Evolutionary conservation across 2,329 filamentous ascomycete genomes (phyloP).

Genomic region (Aspergillus carbonarius): DNA sequence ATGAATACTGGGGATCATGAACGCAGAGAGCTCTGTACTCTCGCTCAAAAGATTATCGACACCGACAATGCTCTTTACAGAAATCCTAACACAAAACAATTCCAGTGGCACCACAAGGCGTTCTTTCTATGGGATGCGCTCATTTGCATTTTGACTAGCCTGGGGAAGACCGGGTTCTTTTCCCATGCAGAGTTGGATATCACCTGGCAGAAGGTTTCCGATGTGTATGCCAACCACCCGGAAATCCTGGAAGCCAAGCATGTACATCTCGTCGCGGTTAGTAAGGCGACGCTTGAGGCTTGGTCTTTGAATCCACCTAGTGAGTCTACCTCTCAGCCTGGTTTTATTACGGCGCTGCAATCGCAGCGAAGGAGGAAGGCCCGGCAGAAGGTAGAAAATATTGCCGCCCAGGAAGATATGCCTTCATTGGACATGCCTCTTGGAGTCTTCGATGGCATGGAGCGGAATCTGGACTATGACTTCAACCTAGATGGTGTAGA

Average conservation of each 20-base stretch:
- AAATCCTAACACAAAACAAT: conserved; percentile 37
- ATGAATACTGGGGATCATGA: conserved; percentile 23
- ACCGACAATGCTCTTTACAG: conserved; percentile 37
- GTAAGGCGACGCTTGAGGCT: conserved; percentile 8
- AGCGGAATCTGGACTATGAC: no score
- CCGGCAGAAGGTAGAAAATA: no score
- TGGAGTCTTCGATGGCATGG: no score
- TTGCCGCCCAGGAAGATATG: no score
- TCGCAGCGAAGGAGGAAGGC: no score
- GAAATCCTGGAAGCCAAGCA: neutral
- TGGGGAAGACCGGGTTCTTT: conserved; percentile 33
- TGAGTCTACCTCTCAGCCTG: conserved; percentile 4
- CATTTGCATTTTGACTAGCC: conserved; percentile 45
- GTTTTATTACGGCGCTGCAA: conserved; percentile 12
- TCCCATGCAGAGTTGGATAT: conserved; percentile 5
- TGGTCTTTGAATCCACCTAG: conserved; percentile 13
- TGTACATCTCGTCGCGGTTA: neutral
- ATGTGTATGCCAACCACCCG: neutral
- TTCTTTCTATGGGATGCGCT: conserved; percentile 53
- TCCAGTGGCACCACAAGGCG: conserved; percentile 44
- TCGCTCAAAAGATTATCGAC: conserved; percentile 20
- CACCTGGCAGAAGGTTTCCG: neutral
- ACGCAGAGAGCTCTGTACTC: conserved; percentile 2
- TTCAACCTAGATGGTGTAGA: no score
- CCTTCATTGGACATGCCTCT: no score